phyloP scores from a whole-genome alignment of 176 grass and related monocot genomes.

The Saccharum officinarum region DNA sequence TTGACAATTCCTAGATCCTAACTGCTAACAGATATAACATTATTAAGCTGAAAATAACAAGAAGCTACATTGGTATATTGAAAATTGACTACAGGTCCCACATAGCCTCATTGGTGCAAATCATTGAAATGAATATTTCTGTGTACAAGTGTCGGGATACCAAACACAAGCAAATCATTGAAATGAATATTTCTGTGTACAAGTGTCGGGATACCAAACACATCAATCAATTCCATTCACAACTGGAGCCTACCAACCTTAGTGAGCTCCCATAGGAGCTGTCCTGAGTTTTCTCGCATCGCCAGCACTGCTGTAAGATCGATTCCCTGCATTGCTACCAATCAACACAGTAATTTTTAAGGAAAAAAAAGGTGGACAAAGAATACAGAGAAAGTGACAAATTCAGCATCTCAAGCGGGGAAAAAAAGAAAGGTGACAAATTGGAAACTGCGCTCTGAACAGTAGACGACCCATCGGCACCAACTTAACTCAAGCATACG shows the following conservation, averaged over 20 bases:
- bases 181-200: too few species aligned
- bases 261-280: neutral
- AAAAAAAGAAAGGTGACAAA: neutral
- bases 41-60: neutral
- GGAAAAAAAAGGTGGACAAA: neutral
- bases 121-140: too few species aligned
- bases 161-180: neutral
- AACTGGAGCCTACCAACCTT: conserved; percentile 6
- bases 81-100: neutral
- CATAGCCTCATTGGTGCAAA: neutral
- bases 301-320: neutral
- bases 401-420: neutral
- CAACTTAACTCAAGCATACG: neutral
- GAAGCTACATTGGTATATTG: neutral
- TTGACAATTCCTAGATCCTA: neutral
- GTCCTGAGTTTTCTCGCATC: neutral
- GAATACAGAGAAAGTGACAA: neutral
- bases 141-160: neutral
- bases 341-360: neutral
- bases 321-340: neutral
- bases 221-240: neutral
- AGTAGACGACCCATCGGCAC: neutral
- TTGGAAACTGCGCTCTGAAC: neutral
- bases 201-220: neutral
- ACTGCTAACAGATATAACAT: neutral